Conservation (phyloP, 768 basidiomycete genomes). For the Panaeolus cyanescens region DNA sequence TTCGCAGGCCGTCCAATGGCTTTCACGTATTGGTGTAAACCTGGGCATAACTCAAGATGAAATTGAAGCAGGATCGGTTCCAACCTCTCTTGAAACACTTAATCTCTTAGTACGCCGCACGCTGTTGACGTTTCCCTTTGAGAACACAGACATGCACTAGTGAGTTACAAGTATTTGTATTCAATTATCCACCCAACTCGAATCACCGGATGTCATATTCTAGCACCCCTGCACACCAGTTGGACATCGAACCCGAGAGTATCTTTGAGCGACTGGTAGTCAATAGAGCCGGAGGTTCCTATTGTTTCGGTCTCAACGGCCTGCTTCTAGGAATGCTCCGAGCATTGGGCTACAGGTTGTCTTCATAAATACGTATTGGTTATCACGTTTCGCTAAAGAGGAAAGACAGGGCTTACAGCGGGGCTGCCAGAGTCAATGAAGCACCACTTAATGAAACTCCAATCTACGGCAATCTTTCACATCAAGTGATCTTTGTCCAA, state of each 20-base stretch:
- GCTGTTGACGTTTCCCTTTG: conserved; percentile 35
- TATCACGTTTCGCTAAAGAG: not conserved
- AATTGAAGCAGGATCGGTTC: conserved; percentile 19
- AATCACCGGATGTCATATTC: conserved; percentile 11
- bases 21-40: conserved; percentile 23
- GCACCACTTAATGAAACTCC: conserved; percentile 6
- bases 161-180: conserved; percentile 19
- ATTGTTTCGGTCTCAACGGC: conserved; percentile 31
- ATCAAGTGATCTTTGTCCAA: conserved; percentile 33
- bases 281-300: conserved; percentile 23
- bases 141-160: conserved; percentile 42
- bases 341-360: conserved; percentile 28
- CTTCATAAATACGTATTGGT: not conserved
- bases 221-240: conserved; percentile 18
- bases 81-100: conserved; percentile 27
- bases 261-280: conserved; percentile 23
- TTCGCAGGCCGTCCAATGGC: conserved; percentile 23
- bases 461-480: conserved; percentile 17
- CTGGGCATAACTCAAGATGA: conserved; percentile 14
- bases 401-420: conserved; percentile 25
- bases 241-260: conserved; percentile 26
- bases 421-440: conserved; percentile 27
- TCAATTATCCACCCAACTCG: not conserved
- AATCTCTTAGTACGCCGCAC: conserved; percentile 25
- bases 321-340: conserved; percentile 28